These are phyloP conservation scores for Skeletonema costatum DNA, from an alignment of 108 stramenopile genomes.

Conservation along the genomic window DNA sequence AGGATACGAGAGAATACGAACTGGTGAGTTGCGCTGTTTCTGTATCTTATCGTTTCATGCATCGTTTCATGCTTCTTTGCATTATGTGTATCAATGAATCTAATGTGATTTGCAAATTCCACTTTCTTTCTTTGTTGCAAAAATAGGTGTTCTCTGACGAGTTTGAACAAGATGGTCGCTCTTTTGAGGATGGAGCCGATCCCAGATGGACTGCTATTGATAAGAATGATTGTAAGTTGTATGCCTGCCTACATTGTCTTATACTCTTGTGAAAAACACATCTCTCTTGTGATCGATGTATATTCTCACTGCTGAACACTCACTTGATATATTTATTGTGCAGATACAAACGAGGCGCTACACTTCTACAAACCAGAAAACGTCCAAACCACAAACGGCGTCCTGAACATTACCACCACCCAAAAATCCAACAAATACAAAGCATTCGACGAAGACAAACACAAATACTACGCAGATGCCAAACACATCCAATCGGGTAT, in stretches of 20 bases:
- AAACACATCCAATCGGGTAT: constrained; percentile 84
- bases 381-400: constrained; percentile 68
- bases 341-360: constrained; percentile 85
- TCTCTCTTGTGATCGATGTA: background rate
- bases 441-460: constrained; percentile 84
- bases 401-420: constrained; percentile 74
- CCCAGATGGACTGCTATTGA: constrained; percentile 95
- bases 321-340: background rate
- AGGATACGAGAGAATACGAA: constrained; percentile 64
- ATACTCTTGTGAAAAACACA: background rate
- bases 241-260: background rate
- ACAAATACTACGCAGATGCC: constrained; percentile 67
- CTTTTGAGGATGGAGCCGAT: constrained; percentile 92
- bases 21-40: constrained; percentile 48
- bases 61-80: background rate
- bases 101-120: background rate
- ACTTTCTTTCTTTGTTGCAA: background rate
- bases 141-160: constrained; percentile 90
- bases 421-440: constrained; percentile 68
- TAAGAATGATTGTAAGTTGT: constrained; percentile 76
- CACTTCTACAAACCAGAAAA: constrained; percentile 83
- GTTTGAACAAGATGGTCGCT: constrained; percentile 88
- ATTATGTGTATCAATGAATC: background rate
- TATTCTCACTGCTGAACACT: background rate
- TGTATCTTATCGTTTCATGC: background rate